Conservation (phyloP, 495 filamentous ascomycete species). For the Penicillium pulvis region DNA sequence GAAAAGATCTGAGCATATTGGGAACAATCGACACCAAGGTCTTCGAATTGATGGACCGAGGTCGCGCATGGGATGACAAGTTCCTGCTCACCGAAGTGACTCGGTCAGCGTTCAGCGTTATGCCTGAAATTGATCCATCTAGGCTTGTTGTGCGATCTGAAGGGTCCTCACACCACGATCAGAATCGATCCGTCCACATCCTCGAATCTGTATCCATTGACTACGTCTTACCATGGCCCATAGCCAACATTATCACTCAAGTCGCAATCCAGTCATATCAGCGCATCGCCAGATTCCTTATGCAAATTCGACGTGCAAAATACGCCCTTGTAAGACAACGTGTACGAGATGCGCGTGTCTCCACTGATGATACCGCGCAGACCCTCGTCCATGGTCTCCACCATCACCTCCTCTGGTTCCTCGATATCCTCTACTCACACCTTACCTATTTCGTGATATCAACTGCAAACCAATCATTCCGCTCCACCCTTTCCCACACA, state of each 20-base stretch:
- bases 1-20: slow-evolving; percentile 65
- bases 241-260: slow-evolving; percentile 77
- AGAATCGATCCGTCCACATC: slow-evolving; percentile 46
- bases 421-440: slow-evolving; percentile 72
- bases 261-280: slow-evolving; percentile 65
- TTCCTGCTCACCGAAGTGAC: slow-evolving; percentile 80
- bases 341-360: slow-evolving; percentile 27
- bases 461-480: slow-evolving; percentile 55
- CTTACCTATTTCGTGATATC: slow-evolving; percentile 70
- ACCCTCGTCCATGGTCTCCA: slow-evolving; percentile 62
- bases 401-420: slow-evolving; percentile 78
- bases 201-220: slow-evolving; percentile 59
- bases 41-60: slow-evolving; percentile 75
- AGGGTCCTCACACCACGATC: slow-evolving; percentile 15
- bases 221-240: slow-evolving; percentile 76
- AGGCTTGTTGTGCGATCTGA: slow-evolving; percentile 57
- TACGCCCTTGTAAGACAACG: slow-evolving; percentile 64
- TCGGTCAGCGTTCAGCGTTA: slow-evolving; percentile 63
- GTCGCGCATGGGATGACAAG: slow-evolving; percentile 76
- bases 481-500: slow-evolving; percentile 53
- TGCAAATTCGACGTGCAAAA: slow-evolving; percentile 76
- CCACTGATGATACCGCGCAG: slow-evolving; percentile 28
- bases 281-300: slow-evolving; percentile 68
- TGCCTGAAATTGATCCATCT: slow-evolving; percentile 55
- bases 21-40: slow-evolving; percentile 65